A percentile compares a stretch with the other conserved stretches of the same genome.
phyloP scores from a whole-genome alignment of 495 filamentous ascomycete genomes.

The Daldinia grandis region DNA sequence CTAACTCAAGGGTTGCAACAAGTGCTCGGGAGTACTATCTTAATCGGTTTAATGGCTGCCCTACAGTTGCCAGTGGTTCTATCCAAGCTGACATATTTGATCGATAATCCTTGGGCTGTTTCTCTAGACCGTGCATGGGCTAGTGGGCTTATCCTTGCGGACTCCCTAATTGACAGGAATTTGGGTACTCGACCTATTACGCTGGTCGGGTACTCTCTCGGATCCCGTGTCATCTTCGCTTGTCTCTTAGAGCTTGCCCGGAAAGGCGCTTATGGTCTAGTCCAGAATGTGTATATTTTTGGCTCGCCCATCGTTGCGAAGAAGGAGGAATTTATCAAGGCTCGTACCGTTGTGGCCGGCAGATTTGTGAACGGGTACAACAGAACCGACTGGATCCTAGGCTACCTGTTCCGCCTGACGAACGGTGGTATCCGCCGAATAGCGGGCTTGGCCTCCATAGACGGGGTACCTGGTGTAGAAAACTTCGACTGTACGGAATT shows the following conservation, averaged over 20 bases:
- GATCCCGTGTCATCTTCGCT: conserved; percentile 90
- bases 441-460: conserved; percentile 84
- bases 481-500: conserved; percentile 87
- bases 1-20: conserved; percentile 96
- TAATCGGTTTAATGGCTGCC: conserved; percentile 89
- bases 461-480: conserved; percentile 81
- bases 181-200: conserved; percentile 91
- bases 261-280: conserved; percentile 85
- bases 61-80: conserved; percentile 92
- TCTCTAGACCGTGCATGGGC: conserved; percentile 88
- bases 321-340: conserved; percentile 86
- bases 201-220: conserved; percentile 95
- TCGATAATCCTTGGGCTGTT: conserved; percentile 98
- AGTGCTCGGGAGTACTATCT: conserved; percentile 88
- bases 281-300: conserved; percentile 96
- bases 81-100: conserved; percentile 93
- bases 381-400: conserved; percentile 95
- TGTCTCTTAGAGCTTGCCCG: conserved; percentile 87
- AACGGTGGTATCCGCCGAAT: conserved; percentile 90
- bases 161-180: conserved; percentile 91
- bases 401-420: conserved; percentile 95
- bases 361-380: conserved; percentile 96
- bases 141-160: conserved; percentile 92
- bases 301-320: conserved; percentile 92
- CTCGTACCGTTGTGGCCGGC: conserved; percentile 82